Conservation (phyloP, 495 filamentous ascomycete genomes). For the Aspergillus carlsbadensis region DNA sequence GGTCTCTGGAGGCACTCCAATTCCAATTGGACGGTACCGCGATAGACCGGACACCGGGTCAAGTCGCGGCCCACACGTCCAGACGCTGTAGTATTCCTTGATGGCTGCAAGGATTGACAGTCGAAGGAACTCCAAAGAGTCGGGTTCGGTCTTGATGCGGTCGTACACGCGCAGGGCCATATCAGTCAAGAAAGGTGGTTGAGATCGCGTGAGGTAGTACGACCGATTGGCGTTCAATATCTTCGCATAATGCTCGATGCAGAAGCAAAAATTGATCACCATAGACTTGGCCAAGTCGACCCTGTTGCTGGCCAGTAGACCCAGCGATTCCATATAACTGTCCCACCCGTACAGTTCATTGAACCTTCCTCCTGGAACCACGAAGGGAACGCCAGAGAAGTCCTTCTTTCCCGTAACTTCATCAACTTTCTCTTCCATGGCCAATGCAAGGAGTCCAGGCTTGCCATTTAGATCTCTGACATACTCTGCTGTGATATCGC, state of each 20-base stretch:
- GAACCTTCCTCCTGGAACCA: conserved; percentile 94
- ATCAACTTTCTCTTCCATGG: conserved; percentile 74
- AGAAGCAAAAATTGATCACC: conserved; percentile 95
- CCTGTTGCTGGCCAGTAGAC: conserved; percentile 76
- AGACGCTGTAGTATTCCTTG: conserved; percentile 93
- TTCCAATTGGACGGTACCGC: conserved; percentile 82
- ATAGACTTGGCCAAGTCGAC: conserved; percentile 86
- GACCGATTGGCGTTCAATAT: conserved; percentile 95
- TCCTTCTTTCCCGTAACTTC: conserved; percentile 62
- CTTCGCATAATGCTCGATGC: conserved; percentile 97
- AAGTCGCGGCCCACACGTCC: conserved; percentile 76
- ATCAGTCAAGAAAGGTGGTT: conserved; percentile 96
- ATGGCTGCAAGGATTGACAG: conserved; percentile 83
- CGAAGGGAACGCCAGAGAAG: conserved; percentile 81
- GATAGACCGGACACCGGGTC: conserved; percentile 83
- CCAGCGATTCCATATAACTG: conserved; percentile 93
- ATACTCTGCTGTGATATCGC: conserved; percentile 70
- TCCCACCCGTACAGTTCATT: conserved; percentile 99
- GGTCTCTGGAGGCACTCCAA: conserved; percentile 91
- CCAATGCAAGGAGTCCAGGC: conserved; percentile 85
- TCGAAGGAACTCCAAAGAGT: conserved; percentile 72
- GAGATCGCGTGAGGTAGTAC: conserved; percentile 90
- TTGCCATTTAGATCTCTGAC: conserved; percentile 73
- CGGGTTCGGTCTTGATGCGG: conserved; percentile 77
- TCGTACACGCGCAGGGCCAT: conserved; percentile 92